These are phyloP conservation scores for Talaromyces sp. DNA, from an alignment of 2,329 filamentous ascomycete genomes.

Conservation along the genomic window DNA sequence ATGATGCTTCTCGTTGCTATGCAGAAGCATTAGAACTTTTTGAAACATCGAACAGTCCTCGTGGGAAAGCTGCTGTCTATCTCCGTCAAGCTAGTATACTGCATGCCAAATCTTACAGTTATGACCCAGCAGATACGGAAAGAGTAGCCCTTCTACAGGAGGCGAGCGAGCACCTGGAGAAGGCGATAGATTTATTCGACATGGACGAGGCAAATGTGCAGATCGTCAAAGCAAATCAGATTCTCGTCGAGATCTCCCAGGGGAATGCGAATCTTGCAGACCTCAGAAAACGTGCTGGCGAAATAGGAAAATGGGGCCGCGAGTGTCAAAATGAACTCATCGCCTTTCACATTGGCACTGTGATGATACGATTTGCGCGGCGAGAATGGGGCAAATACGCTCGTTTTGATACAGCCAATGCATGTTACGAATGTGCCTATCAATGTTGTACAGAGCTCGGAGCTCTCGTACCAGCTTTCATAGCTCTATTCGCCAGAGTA, in stretches of 20 bases:
- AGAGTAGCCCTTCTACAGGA: neutral
- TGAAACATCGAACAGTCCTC: constrained; percentile 16
- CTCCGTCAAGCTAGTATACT: constrained; percentile 25
- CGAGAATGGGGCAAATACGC: constrained; percentile 24
- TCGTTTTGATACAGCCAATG: constrained; percentile 22
- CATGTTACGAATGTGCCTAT: constrained; percentile 24
- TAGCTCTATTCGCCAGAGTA: constrained; percentile 21
- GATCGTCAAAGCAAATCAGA: constrained; percentile 23
- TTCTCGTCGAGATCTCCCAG: constrained; percentile 23
- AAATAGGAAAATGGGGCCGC: constrained; percentile 23
- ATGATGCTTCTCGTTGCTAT: constrained; percentile 18
- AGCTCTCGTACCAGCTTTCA: constrained; percentile 22
- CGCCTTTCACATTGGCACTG: constrained; percentile 20
- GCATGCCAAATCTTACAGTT: constrained; percentile 20
- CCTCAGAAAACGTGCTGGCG: constrained; percentile 16
- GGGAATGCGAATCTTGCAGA: constrained; percentile 10
- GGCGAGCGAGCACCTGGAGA: constrained; percentile 15
- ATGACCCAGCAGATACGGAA: neutral
- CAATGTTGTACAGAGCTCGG: constrained; percentile 19
- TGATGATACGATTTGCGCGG: constrained; percentile 22
- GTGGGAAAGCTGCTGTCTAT: constrained; percentile 24
- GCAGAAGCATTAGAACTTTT: constrained; percentile 22
- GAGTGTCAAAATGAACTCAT: constrained; percentile 21
- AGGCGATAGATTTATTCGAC: constrained; percentile 20
- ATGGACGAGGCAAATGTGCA: constrained; percentile 22